Evolutionary conservation across 208 protist genomes (phyloP).

Genomic region (Acanthamoeba sp.): DNA sequence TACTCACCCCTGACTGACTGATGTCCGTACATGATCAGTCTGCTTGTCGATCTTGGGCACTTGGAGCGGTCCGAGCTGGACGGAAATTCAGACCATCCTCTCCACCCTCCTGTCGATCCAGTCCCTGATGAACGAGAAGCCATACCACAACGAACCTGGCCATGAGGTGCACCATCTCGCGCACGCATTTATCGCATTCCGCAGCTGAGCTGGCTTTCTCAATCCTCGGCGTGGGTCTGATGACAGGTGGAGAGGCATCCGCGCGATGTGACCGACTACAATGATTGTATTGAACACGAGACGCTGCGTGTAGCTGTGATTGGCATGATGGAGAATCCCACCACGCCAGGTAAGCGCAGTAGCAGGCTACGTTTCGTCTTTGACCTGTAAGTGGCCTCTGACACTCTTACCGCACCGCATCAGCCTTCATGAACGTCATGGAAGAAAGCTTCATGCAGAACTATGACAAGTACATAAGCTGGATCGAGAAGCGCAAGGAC

Average conservation of each 20-base stretch:
- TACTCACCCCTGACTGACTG: conserved; percentile 14
- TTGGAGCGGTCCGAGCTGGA: conserved; percentile 87
- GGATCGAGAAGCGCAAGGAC: background rate
- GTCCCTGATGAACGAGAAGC: conserved; percentile 91
- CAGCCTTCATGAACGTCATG: conserved; percentile 10
- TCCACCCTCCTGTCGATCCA: conserved; percentile 91
- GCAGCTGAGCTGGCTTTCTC: background rate
- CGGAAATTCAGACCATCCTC: background rate
- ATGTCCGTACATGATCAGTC: conserved; percentile 76
- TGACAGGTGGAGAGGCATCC: background rate
- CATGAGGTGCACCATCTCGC: background rate
- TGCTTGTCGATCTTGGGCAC: conserved; percentile 92
- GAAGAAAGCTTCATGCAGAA: conserved; percentile 16
- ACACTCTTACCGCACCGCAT: no score
- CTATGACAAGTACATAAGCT: conserved; percentile 12
- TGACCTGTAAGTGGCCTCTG: no score
- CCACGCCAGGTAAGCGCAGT: background rate
- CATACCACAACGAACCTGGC: conserved; percentile 92
- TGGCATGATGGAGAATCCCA: conserved; percentile 48
- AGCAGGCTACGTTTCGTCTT: no score
- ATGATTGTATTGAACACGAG: conserved; percentile 52
- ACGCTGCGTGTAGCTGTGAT: conserved; percentile 49
- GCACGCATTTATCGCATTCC: background rate
- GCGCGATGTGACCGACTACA: conserved; percentile 43
- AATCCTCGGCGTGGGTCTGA: no score